Percentiles rank a stretch among this genome's conserved stretches.
Conservation (phyloP, 495 filamentous ascomycete species). For the Trichoderma erinaceum region DNA sequence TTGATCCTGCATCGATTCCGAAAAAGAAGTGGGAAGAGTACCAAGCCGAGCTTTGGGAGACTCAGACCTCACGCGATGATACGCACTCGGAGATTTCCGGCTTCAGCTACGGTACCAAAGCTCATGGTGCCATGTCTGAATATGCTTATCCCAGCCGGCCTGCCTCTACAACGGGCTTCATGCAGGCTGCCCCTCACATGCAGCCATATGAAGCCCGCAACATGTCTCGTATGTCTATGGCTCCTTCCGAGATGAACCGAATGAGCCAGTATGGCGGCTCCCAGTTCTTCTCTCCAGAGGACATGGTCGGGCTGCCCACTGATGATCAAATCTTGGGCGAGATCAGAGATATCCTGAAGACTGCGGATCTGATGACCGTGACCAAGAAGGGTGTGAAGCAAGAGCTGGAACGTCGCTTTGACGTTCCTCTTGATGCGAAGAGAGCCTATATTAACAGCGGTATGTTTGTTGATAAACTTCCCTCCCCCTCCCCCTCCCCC, state of each 20-base stretch:
- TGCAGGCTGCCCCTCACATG: conserved; percentile 23
- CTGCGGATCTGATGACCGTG: conserved; percentile 91
- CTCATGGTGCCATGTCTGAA: conserved; percentile 50
- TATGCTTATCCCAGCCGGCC: conserved; percentile 63
- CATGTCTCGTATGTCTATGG: conserved; percentile 69
- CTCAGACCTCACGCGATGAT: conserved; percentile 79
- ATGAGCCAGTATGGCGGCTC: conserved; percentile 52
- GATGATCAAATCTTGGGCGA: conserved; percentile 90
- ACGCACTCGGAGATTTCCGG: conserved; percentile 82
- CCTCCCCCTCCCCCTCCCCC: not conserved
- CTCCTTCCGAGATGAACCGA: conserved; percentile 61
- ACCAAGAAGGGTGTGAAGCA: conserved; percentile 98
- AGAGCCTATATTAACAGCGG: conserved; percentile 90
- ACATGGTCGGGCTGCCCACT: conserved; percentile 60
- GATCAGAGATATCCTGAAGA: conserved; percentile 86
- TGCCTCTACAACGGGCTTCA: conserved; percentile 63
- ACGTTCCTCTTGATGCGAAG: conserved; percentile 69
- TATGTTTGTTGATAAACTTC: conserved; percentile 39
- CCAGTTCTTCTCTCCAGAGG: conserved; percentile 22
- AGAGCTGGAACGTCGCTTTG: conserved; percentile 86
- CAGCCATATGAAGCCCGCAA: conserved; percentile 31
- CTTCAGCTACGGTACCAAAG: conserved; percentile 84
- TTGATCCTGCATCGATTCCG: conserved; percentile 86
- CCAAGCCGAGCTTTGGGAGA: conserved; percentile 94
- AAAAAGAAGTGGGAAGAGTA: conserved; percentile 99